Evolutionary conservation across 1,139 yeast genomes (phyloP).

Genomic region (Saccharomyces hybrid): DNA sequence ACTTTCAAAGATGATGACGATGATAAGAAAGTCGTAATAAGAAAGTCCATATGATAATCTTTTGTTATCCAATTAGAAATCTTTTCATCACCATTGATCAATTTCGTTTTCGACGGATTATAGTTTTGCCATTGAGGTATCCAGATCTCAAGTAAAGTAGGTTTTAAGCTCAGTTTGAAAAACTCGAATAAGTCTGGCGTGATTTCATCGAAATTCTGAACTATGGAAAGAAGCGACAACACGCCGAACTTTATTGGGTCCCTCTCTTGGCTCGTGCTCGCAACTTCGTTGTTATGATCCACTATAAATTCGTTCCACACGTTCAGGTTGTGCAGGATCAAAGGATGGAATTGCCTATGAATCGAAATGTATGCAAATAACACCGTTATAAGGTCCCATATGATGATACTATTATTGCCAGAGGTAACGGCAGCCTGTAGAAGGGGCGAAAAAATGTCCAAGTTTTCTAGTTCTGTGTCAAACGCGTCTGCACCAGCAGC

Average conservation of each 20-base stretch:
- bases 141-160: constrained; percentile 15
- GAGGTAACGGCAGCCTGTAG: constrained; percentile 11
- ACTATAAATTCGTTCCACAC: constrained; percentile 6
- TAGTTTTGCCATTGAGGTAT: constrained; percentile 18
- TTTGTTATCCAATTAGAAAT: constrained; percentile 8
- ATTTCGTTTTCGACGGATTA: constrained; percentile 1
- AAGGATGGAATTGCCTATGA: constrained; percentile 11
- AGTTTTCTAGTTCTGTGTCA: constrained; percentile 3
- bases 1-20: neutral
- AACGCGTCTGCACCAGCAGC: neutral
- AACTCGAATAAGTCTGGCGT: constrained; percentile 8
- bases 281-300: neutral
- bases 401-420: constrained; percentile 2
- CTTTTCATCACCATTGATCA: neutral
- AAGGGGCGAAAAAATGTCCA: constrained; percentile 17
- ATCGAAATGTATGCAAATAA: constrained; percentile 22
- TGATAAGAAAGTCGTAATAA: constrained; percentile 13
- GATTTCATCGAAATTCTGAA: constrained; percentile 9
- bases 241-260: neutral
- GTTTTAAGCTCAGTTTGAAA: constrained; percentile 11
- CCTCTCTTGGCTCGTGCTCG: neutral
- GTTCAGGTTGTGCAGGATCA: constrained; percentile 10
- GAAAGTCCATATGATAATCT: constrained; percentile 17
- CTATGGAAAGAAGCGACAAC: neutral
- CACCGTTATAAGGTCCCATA: constrained; percentile 14